Evolutionary conservation across 768 basidiomycete genomes (phyloP).

Genomic region (Psilocybe subaeruginosa): DNA sequence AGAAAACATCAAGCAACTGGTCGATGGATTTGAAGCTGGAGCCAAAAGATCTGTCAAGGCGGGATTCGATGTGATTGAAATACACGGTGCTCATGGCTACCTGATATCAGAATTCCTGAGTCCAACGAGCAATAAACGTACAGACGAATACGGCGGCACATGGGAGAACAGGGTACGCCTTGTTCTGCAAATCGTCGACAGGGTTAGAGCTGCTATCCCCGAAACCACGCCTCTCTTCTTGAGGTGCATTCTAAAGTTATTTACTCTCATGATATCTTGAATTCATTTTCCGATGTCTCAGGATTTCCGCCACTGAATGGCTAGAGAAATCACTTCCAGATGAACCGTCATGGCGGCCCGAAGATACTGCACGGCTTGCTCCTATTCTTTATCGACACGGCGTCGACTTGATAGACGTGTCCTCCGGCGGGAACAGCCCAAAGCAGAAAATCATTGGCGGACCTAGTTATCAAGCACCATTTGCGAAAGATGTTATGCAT

Average conservation of each 20-base stretch:
- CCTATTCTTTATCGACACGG: conserved; percentile 61
- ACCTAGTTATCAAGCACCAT: conserved; percentile 55
- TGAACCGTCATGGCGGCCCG: conserved; percentile 60
- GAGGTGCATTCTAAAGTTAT: conserved; percentile 39
- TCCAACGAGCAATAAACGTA: conserved; percentile 62
- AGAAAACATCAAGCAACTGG: conserved; percentile 59
- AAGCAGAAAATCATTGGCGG: conserved; percentile 38
- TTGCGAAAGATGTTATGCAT: conserved; percentile 53
- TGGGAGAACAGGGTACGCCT: conserved; percentile 72
- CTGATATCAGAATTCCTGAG: conserved; percentile 58
- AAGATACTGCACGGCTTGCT: conserved; percentile 20
- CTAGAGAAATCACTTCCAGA: conserved; percentile 57
- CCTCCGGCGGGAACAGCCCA: conserved; percentile 60
- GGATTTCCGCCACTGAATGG: conserved; percentile 78
- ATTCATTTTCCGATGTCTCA: conserved; percentile 16
- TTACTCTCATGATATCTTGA: background rate
- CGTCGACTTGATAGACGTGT: conserved; percentile 77
- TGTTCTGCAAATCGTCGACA: conserved; percentile 63
- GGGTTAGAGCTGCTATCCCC: conserved; percentile 63
- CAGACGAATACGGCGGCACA: conserved; percentile 71
- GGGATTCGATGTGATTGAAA: conserved; percentile 64
- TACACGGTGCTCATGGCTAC: conserved; percentile 70
- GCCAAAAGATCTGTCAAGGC: conserved; percentile 57
- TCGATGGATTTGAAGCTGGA: conserved; percentile 55
- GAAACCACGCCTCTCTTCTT: conserved; percentile 70